These are phyloP conservation scores for Penicillium goetzii DNA, from an alignment of 495 filamentous ascomycete genomes.

Conservation along the genomic window DNA sequence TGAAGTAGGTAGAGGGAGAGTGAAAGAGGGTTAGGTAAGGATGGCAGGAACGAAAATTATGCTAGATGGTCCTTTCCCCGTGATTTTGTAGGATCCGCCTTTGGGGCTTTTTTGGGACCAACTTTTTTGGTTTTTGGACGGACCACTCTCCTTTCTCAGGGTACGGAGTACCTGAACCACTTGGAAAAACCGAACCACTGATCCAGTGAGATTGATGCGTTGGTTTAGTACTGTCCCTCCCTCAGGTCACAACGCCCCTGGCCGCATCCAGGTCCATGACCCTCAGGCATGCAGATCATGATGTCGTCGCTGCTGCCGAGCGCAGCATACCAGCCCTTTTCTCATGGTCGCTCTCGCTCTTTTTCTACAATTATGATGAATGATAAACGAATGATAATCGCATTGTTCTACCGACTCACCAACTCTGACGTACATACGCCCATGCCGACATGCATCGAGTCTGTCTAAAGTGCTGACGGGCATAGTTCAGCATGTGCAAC, in stretches of 20 bases:
- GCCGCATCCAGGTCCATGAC: constrained; percentile 31
- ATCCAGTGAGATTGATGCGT: background rate
- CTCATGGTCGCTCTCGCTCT: background rate
- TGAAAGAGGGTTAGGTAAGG: constrained; percentile 17
- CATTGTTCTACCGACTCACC: background rate
- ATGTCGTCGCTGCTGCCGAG: constrained; percentile 22
- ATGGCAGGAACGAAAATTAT: constrained; percentile 22
- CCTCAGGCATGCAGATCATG: constrained; percentile 37
- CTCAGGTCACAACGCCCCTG: constrained; percentile 19
- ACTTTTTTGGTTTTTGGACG: background rate
- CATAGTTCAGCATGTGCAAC: constrained; percentile 1
- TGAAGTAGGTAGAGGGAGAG: constrained; percentile 2
- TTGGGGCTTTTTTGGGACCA: constrained; percentile 6
- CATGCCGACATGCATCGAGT: constrained; percentile 7
- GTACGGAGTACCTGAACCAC: background rate
- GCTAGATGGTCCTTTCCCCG: constrained; percentile 18
- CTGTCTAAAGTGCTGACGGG: constrained; percentile 6
- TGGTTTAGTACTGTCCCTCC: background rate
- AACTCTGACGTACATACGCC: constrained; percentile 1
- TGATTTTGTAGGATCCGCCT: constrained; percentile 16
- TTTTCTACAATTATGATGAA: background rate
- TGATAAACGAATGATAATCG: background rate
- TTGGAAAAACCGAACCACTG: background rate
- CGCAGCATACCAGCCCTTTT: constrained; percentile 15
- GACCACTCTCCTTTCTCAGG: background rate